Percentiles rank a stretch among this genome's conserved stretches.
Evolutionary conservation across 2,329 filamentous ascomycete genomes (phyloP).

Genomic region (Thermothelomyces thermophilus): DNA sequence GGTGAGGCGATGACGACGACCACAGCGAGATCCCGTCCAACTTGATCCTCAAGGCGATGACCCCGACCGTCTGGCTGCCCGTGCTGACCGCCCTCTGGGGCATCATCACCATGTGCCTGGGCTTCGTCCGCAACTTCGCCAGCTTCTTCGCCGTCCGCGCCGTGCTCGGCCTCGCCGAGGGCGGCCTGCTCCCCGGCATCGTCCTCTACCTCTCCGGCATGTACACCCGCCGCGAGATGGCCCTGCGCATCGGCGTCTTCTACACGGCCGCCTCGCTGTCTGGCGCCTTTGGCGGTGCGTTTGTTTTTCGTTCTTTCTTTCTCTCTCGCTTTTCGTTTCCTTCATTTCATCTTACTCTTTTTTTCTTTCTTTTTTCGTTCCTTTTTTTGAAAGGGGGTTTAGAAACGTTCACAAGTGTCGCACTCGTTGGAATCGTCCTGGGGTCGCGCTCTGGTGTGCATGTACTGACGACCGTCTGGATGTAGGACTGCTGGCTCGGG

Average conservation of each 20-base stretch:
- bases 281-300: slow-evolving; percentile 16
- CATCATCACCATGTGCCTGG: slow-evolving; percentile 49
- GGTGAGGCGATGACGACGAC: no score
- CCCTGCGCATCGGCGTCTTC: slow-evolving; percentile 59
- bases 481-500: slow-evolving; percentile 5
- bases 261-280: slow-evolving; percentile 18
- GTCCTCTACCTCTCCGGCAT: slow-evolving; percentile 59
- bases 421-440: no score
- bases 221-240: slow-evolving; percentile 53
- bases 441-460: no score
- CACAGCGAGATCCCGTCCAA: slow-evolving; percentile 57
- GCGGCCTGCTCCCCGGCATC: slow-evolving; percentile 61
- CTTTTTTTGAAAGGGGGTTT: no score
- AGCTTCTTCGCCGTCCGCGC: slow-evolving; percentile 57
- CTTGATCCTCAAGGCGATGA: slow-evolving; percentile 54
- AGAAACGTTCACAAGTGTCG: no score
- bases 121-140: slow-evolving; percentile 46
- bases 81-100: slow-evolving; percentile 52
- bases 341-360: no score
- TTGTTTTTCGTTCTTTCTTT: neutral
- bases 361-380: no score
- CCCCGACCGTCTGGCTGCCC: slow-evolving; percentile 55
- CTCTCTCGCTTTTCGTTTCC: no score
- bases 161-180: slow-evolving; percentile 57
- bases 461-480: no score